Conservation (phyloP, 768 basidiomycete species). For the Astraeus odoratus region DNA sequence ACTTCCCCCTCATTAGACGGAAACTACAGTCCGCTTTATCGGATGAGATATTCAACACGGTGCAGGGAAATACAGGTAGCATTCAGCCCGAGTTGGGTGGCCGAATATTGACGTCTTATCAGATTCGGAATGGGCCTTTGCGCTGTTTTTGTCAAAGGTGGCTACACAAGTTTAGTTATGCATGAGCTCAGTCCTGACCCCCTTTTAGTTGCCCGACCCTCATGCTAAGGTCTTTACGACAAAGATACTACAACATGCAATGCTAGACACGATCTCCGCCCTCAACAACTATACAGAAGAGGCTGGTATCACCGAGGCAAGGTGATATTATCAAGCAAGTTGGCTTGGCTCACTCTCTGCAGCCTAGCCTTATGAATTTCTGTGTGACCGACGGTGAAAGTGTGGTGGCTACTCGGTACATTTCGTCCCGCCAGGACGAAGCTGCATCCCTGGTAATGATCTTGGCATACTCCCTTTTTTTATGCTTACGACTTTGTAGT, state of each 20-base stretch:
- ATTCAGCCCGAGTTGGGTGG: neutral
- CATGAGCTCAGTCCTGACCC: conserved; percentile 5
- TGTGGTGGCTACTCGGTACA: conserved; percentile 91
- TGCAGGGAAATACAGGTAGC: conserved; percentile 87
- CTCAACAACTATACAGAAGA: conserved; percentile 74
- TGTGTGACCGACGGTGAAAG: conserved; percentile 94
- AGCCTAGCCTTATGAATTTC: conserved; percentile 93
- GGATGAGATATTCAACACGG: conserved; percentile 80
- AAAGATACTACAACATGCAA: conserved; percentile 66
- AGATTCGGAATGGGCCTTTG: conserved; percentile 99
- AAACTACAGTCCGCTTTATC: conserved; percentile 66
- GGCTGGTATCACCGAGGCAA: conserved; percentile 67
- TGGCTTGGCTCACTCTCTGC: conserved; percentile 4
- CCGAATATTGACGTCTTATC: conserved; percentile 2
- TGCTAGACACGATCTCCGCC: conserved; percentile 80
- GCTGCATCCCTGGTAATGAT: conserved; percentile 76
- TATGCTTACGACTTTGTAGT: conserved; percentile 35
- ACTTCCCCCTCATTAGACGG: conserved; percentile 77
- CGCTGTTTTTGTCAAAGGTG: conserved; percentile 81
- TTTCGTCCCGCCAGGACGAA: conserved; percentile 85
- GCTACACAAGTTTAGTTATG: neutral
- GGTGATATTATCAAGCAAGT: conserved; percentile 1
- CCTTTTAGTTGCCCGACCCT: conserved; percentile 65
- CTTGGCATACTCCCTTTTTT: conserved; percentile 2
- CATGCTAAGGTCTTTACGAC: conserved; percentile 71